Conservation (phyloP, 352 stramenopile species). For the Globisporangium acanthophoron region DNA sequence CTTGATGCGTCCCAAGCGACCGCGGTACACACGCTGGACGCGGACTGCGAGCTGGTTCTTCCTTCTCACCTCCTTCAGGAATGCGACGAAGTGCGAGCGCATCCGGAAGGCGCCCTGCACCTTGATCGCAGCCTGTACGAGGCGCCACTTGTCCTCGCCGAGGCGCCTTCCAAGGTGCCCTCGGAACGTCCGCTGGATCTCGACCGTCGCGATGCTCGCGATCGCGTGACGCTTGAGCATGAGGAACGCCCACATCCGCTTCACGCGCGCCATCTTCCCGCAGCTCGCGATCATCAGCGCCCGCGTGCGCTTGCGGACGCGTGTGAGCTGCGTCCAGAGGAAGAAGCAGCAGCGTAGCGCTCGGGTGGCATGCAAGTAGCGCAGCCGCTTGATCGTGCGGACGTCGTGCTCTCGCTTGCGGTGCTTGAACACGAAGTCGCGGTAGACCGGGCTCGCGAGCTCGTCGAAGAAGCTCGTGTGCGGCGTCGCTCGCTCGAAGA, state of each 20-base stretch:
- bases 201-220: conserved; percentile 41
- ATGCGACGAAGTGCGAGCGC: conserved; percentile 49
- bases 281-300: conserved; percentile 23
- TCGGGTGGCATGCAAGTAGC: conserved; percentile 44
- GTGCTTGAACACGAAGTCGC: conserved; percentile 34
- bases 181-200: conserved; percentile 59
- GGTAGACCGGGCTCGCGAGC: conserved; percentile 44
- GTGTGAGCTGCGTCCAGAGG: conserved; percentile 27
- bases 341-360: conserved; percentile 31
- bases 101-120: conserved; percentile 66
- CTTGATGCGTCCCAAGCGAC: conserved; percentile 37
- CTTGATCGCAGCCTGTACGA: conserved; percentile 43
- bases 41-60: conserved; percentile 44
- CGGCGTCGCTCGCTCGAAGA: conserved; percentile 32
- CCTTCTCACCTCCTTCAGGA: conserved; percentile 31
- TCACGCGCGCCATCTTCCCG: conserved; percentile 24
- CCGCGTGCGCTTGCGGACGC: conserved; percentile 31
- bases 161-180: conserved; percentile 32
- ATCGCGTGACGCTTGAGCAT: conserved; percentile 37
- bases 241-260: conserved; percentile 31
- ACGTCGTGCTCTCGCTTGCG: conserved; percentile 46
- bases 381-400: conserved; percentile 44
- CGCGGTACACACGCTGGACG: conserved; percentile 57
- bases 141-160: conserved; percentile 26
- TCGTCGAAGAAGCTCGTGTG: conserved; percentile 56